Evolutionary conservation across 2,329 filamentous ascomycete genomes (phyloP), one percentile per base, ranked within the genome.

Genomic region (Pseudogymnoascus sp.): DNA sequence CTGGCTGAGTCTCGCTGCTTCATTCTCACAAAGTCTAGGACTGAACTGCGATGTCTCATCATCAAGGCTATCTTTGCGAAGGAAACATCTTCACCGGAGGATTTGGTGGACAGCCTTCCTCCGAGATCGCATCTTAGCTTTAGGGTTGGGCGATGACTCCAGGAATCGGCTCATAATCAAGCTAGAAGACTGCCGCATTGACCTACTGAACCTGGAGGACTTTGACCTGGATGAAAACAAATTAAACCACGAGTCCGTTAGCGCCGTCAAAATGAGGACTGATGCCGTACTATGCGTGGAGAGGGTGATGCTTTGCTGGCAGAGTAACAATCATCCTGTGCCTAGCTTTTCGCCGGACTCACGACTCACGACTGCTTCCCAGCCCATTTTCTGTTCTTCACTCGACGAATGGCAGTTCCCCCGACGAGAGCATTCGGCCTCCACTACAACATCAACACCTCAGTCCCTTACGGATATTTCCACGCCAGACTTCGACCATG

Each of bases 301-400:
- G 44, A 65, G 60, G 53, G 59, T 63, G 11, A 50, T 59, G 44
- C 31, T 65, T 29, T 64, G 64, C 44, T 65, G 64, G 64, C 62
- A 64, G 63, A 50, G 35, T 68, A 50, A 29, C 24, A 2, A 16
- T 14, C 13, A 50, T 29, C 44, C 24, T 16, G 4, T 16, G 44
- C 29, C 44, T 5, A 50, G 24, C 24, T 50, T 50, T 50, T 50
- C 4, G 6, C 14, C 1, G 14, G 44, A 50, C 24, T 7, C 44
- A 50, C 44, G 44, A 10, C 44, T n/a, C 6, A 50, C 44, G 29
- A 26, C 14, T 10, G 24, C 14, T 10, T 16, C 21, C 10, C 44
- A 29, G 2, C 44, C 44, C 1, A 50, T 50, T 50, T 50, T 50
- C 7, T 50, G 44, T 50, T 50, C 44, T 50, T 29, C 44, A 4